Percentiles rank a stretch among this genome's conserved stretches.
phyloP scores from a whole-genome alignment of 2,329 filamentous ascomycete species.

The Penicillium olsonii region DNA sequence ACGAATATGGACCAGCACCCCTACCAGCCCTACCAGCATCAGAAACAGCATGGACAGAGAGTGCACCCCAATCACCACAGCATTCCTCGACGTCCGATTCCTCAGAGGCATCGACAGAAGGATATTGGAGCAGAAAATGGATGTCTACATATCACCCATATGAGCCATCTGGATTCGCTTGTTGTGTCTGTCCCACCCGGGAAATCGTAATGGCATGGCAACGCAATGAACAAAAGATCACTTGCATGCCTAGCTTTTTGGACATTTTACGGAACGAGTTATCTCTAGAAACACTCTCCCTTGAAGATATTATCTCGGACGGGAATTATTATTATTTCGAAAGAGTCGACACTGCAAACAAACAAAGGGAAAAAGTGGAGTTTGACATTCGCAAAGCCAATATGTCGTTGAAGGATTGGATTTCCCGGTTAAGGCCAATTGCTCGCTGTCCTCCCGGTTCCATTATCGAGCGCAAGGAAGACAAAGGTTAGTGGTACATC shows the following conservation, averaged over 20 bases:
- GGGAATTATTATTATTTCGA: conserved; percentile 11
- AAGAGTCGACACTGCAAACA: neutral
- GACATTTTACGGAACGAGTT: conserved; percentile 8
- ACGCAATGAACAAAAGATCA: conserved; percentile 8
- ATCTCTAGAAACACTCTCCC: conserved; percentile 8
- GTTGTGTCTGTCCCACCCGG: neutral
- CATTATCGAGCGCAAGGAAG: neutral
- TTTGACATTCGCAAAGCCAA: conserved; percentile 3
- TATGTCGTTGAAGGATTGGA: conserved; percentile 5
- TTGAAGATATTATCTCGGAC: conserved; percentile 12
- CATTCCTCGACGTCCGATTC: conserved; percentile 6
- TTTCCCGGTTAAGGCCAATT: conserved; percentile 3
- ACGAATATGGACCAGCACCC: conserved; percentile 4
- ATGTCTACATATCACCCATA: conserved; percentile 6
- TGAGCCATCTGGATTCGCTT: neutral
- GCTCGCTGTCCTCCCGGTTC: neutral
- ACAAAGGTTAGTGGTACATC: conserved; percentile 6
- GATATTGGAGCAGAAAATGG: conserved; percentile 4
- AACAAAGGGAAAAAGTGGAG: neutral
- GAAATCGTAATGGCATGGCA: conserved; percentile 3
- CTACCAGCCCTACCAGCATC: conserved; percentile 2
- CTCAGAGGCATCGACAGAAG: conserved; percentile 5
- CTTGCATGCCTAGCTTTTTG: conserved; percentile 6
- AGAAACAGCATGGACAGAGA: conserved; percentile 2
- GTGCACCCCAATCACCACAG: conserved; percentile 3